Percentiles rank a stretch among this genome's conserved stretches.
These are phyloP conservation scores for Boletus smithii DNA, from an alignment of 1,284 basidiomycete genomes.

Conservation along the genomic window DNA sequence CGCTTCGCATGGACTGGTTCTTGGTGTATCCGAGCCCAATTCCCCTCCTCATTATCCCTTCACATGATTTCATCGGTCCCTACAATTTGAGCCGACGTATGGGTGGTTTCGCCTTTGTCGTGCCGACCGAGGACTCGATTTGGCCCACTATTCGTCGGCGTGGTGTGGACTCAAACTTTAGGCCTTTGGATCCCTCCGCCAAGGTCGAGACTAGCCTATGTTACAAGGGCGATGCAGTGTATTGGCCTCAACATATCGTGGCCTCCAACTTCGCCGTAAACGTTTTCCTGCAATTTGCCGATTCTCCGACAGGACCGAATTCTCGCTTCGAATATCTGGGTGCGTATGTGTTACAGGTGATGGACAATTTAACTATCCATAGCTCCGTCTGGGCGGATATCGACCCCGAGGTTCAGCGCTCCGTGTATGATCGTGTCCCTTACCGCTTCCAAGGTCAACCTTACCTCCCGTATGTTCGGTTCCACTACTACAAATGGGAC, in stretches of 20 bases:
- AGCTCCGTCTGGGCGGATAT: constrained; percentile 11
- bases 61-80: constrained; percentile 16
- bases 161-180: constrained; percentile 10
- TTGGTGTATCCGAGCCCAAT: constrained; percentile 18
- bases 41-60: constrained; percentile 18
- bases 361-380: neutral
- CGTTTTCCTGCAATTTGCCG: constrained; percentile 20
- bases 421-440: constrained; percentile 6
- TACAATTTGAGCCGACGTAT: neutral
- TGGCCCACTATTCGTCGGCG: constrained; percentile 16
- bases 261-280: constrained; percentile 29
- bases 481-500: constrained; percentile 26
- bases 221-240: constrained; percentile 4
- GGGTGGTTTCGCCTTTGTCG: constrained; percentile 8
- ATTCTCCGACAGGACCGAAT: neutral
- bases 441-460: constrained; percentile 7
- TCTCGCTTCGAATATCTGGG: constrained; percentile 23
- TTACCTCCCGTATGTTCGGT: constrained; percentile 9
- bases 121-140: constrained; percentile 15
- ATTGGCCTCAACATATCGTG: constrained; percentile 19
- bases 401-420: constrained; percentile 5
- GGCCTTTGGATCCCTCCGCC: constrained; percentile 3
- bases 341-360: constrained; percentile 19
- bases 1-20: constrained; percentile 11
- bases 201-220: neutral